phyloP scores from a whole-genome alignment of 139 green algal species.

The Picochlorum sp. region DNA sequence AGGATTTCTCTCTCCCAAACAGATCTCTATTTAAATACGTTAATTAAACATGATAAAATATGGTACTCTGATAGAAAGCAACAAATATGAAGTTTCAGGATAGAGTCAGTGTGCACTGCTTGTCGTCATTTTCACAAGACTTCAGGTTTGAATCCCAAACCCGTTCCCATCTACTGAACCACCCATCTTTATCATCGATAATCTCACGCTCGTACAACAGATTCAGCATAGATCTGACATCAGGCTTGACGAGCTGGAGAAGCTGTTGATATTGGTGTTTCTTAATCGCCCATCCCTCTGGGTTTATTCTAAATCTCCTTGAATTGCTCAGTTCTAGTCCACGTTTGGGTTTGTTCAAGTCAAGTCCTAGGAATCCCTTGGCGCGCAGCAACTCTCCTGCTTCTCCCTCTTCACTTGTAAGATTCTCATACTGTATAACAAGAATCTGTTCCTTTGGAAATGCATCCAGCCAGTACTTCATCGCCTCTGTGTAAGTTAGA shows the following conservation, averaged over 20 bases:
- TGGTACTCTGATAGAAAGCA: no score
- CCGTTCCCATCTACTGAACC: conserved; percentile 1
- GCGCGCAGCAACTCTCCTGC: not conserved
- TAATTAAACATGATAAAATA: no score
- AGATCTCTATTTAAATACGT: no score
- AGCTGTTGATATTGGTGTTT: not conserved
- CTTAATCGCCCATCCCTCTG: not conserved
- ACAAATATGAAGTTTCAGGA: no score
- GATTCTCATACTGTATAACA: conserved; percentile 2
- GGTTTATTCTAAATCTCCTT: conserved; percentile 1
- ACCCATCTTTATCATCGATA: not conserved
- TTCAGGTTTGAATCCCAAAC: not conserved
- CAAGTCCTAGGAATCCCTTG: not conserved
- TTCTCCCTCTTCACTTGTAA: not conserved
- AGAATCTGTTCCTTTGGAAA: conserved; percentile 1
- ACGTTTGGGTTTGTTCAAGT: not conserved
- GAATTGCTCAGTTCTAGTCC: not conserved
- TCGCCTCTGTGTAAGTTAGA: not conserved
- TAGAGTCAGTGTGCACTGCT: not conserved
- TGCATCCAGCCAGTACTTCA: not conserved
- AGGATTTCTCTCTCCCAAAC: no score
- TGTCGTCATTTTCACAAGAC: not conserved
- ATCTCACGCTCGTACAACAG: conserved; percentile 1
- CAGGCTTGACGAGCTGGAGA: not conserved
- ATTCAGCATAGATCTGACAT: not conserved